A percentile compares a stretch with the other conserved stretches of the same genome.
phyloP scores from a whole-genome alignment of 106 monocot species.

The Platanthera guangdongensis region DNA sequence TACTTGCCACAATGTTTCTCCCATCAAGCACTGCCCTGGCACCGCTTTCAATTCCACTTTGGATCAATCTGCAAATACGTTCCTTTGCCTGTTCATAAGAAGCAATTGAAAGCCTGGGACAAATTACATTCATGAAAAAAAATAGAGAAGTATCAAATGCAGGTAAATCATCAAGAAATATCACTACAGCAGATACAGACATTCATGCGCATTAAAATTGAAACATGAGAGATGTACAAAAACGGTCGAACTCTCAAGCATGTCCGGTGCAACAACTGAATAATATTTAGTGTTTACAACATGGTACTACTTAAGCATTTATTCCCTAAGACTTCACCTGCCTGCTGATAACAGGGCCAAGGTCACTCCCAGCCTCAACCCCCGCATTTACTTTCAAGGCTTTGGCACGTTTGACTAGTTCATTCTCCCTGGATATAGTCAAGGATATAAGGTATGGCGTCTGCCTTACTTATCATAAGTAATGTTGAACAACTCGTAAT shows the following conservation, averaged over 20 bases:
- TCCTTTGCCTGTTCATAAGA: slow-evolving; percentile 66
- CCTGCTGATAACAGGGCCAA: slow-evolving; percentile 92
- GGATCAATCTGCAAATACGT: slow-evolving; percentile 81
- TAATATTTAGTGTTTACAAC: neutral
- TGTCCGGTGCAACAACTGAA: neutral
- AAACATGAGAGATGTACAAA: neutral
- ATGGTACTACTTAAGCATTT: slow-evolving; percentile 1
- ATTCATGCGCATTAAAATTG: neutral
- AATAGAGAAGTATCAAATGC: neutral
- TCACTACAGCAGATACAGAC: neutral
- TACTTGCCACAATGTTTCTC: slow-evolving; percentile 73
- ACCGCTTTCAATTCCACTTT: slow-evolving; percentile 78
- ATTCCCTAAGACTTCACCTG: slow-evolving; percentile 33
- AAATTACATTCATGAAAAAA: neutral
- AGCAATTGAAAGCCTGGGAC: neutral
- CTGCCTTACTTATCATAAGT: neutral
- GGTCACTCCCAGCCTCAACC: slow-evolving; percentile 72
- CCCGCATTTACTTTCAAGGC: slow-evolving; percentile 79
- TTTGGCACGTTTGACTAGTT: slow-evolving; percentile 56
- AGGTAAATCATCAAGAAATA: neutral
- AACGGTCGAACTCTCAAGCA: neutral
- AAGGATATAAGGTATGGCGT: neutral
- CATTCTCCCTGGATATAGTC: slow-evolving; percentile 58
- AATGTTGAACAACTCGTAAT: neutral
- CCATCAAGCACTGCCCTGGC: slow-evolving; percentile 90